phyloP scores from a whole-genome alignment of 2,329 filamentous ascomycete genomes.

The Diplodia mutila region DNA sequence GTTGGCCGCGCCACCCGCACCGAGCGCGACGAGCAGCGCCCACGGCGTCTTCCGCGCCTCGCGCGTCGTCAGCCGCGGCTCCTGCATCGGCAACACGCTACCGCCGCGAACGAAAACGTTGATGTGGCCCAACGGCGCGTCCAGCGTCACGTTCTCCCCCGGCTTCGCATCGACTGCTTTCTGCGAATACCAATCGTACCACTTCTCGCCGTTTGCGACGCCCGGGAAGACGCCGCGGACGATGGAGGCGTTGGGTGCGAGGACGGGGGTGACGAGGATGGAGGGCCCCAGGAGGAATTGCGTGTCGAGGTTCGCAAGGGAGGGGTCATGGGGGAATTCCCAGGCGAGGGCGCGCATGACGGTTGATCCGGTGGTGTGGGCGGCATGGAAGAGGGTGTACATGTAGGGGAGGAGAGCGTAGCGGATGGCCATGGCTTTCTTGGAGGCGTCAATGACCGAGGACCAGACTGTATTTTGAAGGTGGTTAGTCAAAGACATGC shows the following conservation, averaged over 20 bases:
- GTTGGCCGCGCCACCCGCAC: constrained; percentile 57
- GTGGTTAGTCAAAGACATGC: constrained; percentile 6
- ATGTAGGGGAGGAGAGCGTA: constrained; percentile 75
- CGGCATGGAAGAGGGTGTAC: constrained; percentile 72
- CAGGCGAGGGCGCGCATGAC: constrained; percentile 74
- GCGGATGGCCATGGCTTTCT: constrained; percentile 69
- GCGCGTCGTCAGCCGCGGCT: constrained; percentile 68
- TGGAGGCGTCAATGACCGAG: constrained; percentile 66
- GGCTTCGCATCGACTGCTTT: constrained; percentile 55
- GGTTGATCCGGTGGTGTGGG: constrained; percentile 67
- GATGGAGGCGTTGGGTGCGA: constrained; percentile 63
- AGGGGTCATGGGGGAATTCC: constrained; percentile 74
- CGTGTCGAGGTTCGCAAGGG: constrained; percentile 66
- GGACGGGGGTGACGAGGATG: constrained; percentile 69
- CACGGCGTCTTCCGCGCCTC: constrained; percentile 67
- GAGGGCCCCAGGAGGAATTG: constrained; percentile 73
- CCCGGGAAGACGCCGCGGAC: constrained; percentile 74
- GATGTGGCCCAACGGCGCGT: constrained; percentile 68
- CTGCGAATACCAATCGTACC: constrained; percentile 83
- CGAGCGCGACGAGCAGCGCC: constrained; percentile 67
- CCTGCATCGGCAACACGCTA: constrained; percentile 67
- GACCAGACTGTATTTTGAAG: constrained; percentile 57
- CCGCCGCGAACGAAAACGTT: constrained; percentile 73
- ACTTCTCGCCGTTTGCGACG: constrained; percentile 60
- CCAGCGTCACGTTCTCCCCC: constrained; percentile 63